These are phyloP conservation scores for Stropharia rugosoannulata DNA, from an alignment of 768 basidiomycete genomes.

Conservation along the genomic window DNA sequence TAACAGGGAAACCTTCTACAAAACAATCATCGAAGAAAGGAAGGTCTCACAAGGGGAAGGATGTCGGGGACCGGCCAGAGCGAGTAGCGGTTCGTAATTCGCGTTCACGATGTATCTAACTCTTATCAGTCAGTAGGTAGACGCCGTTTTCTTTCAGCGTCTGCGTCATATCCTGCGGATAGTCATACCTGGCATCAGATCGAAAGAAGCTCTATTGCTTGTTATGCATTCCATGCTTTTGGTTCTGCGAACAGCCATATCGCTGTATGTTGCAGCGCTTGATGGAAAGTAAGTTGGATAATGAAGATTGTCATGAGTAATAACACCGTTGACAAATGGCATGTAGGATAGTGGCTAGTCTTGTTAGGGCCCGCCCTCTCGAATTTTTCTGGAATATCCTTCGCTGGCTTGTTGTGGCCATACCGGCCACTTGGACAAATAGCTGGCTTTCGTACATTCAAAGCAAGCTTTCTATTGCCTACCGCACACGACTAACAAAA, in stretches of 20 bases:
- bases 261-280: slow-evolving; percentile 89
- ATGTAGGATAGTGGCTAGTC: slow-evolving; percentile 86
- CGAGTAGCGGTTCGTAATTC: slow-evolving; percentile 63
- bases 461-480: slow-evolving; percentile 88
- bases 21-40: slow-evolving; percentile 18
- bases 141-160: slow-evolving; percentile 85
- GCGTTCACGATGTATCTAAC: background rate
- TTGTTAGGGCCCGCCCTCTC: slow-evolving; percentile 81
- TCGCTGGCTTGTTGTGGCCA: slow-evolving; percentile 88
- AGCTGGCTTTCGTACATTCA: slow-evolving; percentile 93
- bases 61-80: slow-evolving; percentile 38
- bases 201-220: slow-evolving; percentile 86
- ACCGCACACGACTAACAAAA: slow-evolving; percentile 81
- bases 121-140: slow-evolving; percentile 53
- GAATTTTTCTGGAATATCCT: slow-evolving; percentile 84
- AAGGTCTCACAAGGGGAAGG: slow-evolving; percentile 34
- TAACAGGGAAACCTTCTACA: slow-evolving; percentile 43
- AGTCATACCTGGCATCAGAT: slow-evolving; percentile 81
- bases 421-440: slow-evolving; percentile 92
- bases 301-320: background rate
- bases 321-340: slow-evolving; percentile 3
- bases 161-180: slow-evolving; percentile 78
- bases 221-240: slow-evolving; percentile 88
- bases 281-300: slow-evolving; percentile 74
- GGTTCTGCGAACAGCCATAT: slow-evolving; percentile 87